Evolutionary conservation across 2,329 filamentous ascomycete species (phyloP), one percentile per base, ranked within the genome.

Genomic region (Aspergillus caelatus): DNA sequence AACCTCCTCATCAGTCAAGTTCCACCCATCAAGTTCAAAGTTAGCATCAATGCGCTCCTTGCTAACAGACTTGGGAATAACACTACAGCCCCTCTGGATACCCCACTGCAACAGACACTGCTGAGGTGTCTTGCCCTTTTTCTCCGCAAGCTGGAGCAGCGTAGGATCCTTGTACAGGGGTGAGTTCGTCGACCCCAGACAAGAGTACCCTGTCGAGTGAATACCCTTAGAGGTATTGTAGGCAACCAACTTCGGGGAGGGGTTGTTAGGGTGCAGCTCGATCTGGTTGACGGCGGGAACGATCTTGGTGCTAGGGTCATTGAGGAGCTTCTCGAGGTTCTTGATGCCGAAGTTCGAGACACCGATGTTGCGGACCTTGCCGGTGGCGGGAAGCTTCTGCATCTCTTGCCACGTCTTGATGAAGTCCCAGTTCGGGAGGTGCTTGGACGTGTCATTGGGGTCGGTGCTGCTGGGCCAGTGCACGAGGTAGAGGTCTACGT

Each of bases 311-410:
- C 76, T 88, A 89, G 74, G 77, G 70, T 90, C 85, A 70, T 85
- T 87, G 65, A 95, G 83, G 63, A 95, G 84, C 77, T 87, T 91
- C 84, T 94, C 90, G 43, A 95, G 82, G 79, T 95, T 91, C 78
- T 83, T 87, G 76, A 94, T 92, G 67, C 85, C 90, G 77, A 96
- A 95, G 85, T 96, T 96, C 78, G 91, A 93, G 62, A 95, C 90
- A 71, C 92, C 92, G 75, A 94, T 93, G 82, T 92, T 92, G 79
- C 85, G 86, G 58, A 91, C 91, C 79, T 92, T 91, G 76, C 79
- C 78, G 26, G 79, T 81, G 46, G 74, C 78, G 11, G 79, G 77
- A 23, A 81, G 77, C 72, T 81, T 81, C 71, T 81, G 79, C 75
- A 78, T 67, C 60, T 78, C 77, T 72, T 79, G 75, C 77, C 86